Percentiles rank a stretch among this genome's conserved stretches.
These are phyloP conservation scores for Saccharomycopsis malanga DNA, from an alignment of 805 yeast species.

Conservation along the genomic window DNA sequence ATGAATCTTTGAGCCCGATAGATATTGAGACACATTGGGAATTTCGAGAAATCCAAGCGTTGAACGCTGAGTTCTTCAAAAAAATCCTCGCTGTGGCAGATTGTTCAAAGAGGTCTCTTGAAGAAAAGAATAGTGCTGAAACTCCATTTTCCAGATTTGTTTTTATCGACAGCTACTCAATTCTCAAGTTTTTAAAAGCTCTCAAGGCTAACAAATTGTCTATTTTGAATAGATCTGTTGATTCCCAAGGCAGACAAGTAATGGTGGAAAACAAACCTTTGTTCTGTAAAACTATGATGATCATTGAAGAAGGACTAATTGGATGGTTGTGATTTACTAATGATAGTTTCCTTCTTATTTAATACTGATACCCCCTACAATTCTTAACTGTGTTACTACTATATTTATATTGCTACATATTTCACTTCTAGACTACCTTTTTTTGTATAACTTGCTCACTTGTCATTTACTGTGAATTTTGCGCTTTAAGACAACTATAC, in stretches of 20 bases:
- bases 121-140: neutral
- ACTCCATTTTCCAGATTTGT: neutral
- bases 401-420: too few species aligned
- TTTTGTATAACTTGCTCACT: too few species aligned
- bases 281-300: slow-evolving; percentile 9
- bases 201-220: slow-evolving; percentile 4
- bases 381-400: too few species aligned
- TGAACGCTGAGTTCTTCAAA: slow-evolving; percentile 6
- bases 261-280: neutral
- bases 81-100: neutral
- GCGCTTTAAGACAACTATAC: too few species aligned
- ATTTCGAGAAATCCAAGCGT: neutral
- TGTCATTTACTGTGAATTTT: too few species aligned
- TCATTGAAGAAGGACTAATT: slow-evolving; percentile 4
- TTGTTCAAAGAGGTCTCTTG: neutral
- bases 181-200: slow-evolving; percentile 2
- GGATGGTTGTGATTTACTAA: slow-evolving; percentile 7
- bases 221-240: neutral
- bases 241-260: neutral
- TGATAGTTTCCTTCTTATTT: too few species aligned
- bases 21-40: slow-evolving; percentile 1
- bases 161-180: slow-evolving; percentile 2
- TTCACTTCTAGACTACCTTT: too few species aligned
- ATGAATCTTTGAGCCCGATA: neutral
- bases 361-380: too few species aligned